A percentile compares a stretch with the other conserved stretches of the same genome.
These are phyloP conservation scores for Vanderwaltozyma yarrowii DNA, from an alignment of 805 yeast species.

Conservation along the genomic window DNA sequence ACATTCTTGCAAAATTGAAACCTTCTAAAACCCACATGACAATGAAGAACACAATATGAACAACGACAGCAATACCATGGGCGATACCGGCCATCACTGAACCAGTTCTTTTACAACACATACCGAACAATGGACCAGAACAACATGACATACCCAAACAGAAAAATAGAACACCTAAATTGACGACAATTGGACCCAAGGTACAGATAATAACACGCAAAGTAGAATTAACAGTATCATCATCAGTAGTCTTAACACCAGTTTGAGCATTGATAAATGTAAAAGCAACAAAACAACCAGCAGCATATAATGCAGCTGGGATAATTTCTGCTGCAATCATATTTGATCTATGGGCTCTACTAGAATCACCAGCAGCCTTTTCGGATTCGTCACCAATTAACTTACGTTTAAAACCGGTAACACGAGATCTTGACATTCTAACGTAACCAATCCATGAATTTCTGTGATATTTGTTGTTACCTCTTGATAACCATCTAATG, in stretches of 20 bases:
- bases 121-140: slow-evolving; percentile 89
- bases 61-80: slow-evolving; percentile 86
- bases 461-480: slow-evolving; percentile 82
- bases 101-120: slow-evolving; percentile 96
- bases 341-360: slow-evolving; percentile 74
- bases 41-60: slow-evolving; percentile 81
- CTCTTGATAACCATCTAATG: slow-evolving; percentile 85
- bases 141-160: slow-evolving; percentile 85
- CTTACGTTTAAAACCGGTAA: slow-evolving; percentile 74
- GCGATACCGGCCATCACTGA: slow-evolving; percentile 92
- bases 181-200: slow-evolving; percentile 82
- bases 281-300: slow-evolving; percentile 71
- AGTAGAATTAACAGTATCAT: slow-evolving; percentile 52
- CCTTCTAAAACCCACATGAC: slow-evolving; percentile 97
- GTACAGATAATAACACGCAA: slow-evolving; percentile 70
- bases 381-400: slow-evolving; percentile 68
- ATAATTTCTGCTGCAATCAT: slow-evolving; percentile 59
- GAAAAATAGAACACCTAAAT: slow-evolving; percentile 73
- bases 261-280: slow-evolving; percentile 80
- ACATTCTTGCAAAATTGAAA: slow-evolving; percentile 77
- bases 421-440: slow-evolving; percentile 72
- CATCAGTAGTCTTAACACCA: slow-evolving; percentile 48
- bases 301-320: slow-evolving; percentile 64
- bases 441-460: slow-evolving; percentile 83
- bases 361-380: slow-evolving; percentile 73